Conservation (phyloP, 202 grass and related monocot species). For the Carex sylvatica region DNA sequence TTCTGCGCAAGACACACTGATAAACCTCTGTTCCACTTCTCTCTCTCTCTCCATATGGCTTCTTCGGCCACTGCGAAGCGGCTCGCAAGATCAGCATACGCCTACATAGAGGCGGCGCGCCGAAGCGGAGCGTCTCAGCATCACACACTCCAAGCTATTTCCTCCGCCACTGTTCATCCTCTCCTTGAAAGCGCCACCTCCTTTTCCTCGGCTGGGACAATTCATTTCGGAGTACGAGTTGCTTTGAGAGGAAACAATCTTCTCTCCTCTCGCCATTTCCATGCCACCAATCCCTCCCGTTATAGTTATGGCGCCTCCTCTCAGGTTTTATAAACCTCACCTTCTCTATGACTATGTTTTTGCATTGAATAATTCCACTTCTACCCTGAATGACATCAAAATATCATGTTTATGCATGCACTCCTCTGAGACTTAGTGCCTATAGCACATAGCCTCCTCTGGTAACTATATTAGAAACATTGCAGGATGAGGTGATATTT, state of each 20-base stretch:
- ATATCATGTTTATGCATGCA: not conserved
- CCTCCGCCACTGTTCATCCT: slow-evolving; percentile 3
- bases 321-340: not conserved
- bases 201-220: not conserved
- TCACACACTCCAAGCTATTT: slow-evolving; percentile 9
- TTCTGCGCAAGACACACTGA: not conserved
- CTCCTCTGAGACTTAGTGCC: not conserved
- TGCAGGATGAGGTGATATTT: not conserved
- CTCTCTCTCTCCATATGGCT: not conserved
- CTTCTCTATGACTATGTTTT: not conserved
- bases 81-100: slow-evolving; percentile 19
- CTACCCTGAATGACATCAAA: not conserved
- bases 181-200: not conserved
- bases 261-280: slow-evolving; percentile 25
- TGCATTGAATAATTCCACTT: not conserved
- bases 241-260: not conserved
- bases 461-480: not conserved
- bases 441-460: not conserved
- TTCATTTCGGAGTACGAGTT: not conserved
- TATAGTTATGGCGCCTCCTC: slow-evolving; percentile 1
- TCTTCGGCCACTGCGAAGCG: slow-evolving; percentile 1
- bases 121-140: not conserved
- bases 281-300: slow-evolving; percentile 13
- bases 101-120: slow-evolving; percentile 16
- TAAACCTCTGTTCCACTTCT: not conserved